Evolutionary conservation across 257 asterid genomes (phyloP), one percentile per base, ranked within the genome.

Genomic region (Fraxinus cuspidata): DNA sequence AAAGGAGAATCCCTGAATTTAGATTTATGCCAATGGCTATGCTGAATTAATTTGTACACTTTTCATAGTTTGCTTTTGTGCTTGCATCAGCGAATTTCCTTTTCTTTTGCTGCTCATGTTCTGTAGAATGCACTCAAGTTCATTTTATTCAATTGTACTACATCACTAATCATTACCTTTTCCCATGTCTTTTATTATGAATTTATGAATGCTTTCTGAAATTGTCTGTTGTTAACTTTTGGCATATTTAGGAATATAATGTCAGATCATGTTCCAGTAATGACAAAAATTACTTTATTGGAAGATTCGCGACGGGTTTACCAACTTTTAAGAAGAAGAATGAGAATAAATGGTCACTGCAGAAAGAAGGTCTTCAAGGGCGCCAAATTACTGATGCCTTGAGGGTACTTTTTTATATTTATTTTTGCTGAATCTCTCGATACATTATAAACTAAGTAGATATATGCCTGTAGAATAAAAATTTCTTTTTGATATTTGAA

Each of bases 341-440:
- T 53, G 85, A 85, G 53, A 81, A 83, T 51, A 85, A 86, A 63
- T 88, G 92, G 92, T 78, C 83, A 40, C 16, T 88, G 64, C 88
- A 82, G 74, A 88, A 86, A 70, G 92, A 88, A 84, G 90, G 90
- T 74, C 70, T 88, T 80, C 87, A 82, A 75, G 92, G 90, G 40
- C 87, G 90, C 74, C 90, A 82, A 82, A 74, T 86, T 72, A 84
- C 90, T 19, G 92, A 88, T 38, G 56, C 87, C 73, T 81, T 88
- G 75, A 87, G 88, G 86, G 91, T 88, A 82, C 37, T 12, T 69
- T 35, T 65, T 44, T 35, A 40, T 51, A 2, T 5, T 7, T n/a
- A 2, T 6, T 58, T 23, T 58, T 58, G 2, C 66, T 7, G 27
- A 58, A 21, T 58, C 66, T 58, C 69, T 25, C 28, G 4, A 63